phyloP scores from a whole-genome alignment of 345 rosid species.

The Corymbia maculata region DNA sequence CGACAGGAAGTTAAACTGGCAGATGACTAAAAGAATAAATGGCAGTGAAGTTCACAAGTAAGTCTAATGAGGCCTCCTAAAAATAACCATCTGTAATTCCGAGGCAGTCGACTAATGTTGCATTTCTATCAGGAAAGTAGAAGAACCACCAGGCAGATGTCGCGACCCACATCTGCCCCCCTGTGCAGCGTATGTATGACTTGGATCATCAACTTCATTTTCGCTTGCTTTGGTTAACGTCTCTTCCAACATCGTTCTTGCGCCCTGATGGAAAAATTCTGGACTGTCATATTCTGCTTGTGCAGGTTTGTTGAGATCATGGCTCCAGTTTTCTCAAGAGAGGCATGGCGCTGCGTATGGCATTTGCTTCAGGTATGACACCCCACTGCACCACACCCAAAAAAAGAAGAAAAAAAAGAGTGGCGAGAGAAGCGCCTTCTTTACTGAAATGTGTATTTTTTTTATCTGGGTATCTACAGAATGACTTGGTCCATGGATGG shows the following conservation, averaged over 20 bases:
- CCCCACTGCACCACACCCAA: neutral
- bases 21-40: constrained; percentile 91
- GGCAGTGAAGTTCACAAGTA: constrained; percentile 95
- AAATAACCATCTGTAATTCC: neutral
- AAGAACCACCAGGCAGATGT: constrained; percentile 94
- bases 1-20: constrained; percentile 80
- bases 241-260: neutral
- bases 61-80: constrained; percentile 5
- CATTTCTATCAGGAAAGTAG: constrained; percentile 38
- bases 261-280: neutral
- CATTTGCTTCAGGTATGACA: constrained; percentile 80
- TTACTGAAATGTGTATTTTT: neutral
- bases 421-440: neutral
- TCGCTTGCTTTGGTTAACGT: neutral
- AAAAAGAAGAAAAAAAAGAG: neutral
- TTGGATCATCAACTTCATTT: neutral
- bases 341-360: constrained; percentile 98
- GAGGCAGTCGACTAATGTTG: neutral
- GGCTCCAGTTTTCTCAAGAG: constrained; percentile 99
- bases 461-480: constrained; percentile 34
- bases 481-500: constrained; percentile 99
- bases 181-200: constrained; percentile 87
- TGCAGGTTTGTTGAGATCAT: constrained; percentile 93
- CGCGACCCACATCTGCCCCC: constrained; percentile 88
- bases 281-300: neutral